Evolutionary conservation across 257 asterid species (phyloP), one percentile per base, ranked within the genome.

Genomic region (Buddleja alternifolia): DNA sequence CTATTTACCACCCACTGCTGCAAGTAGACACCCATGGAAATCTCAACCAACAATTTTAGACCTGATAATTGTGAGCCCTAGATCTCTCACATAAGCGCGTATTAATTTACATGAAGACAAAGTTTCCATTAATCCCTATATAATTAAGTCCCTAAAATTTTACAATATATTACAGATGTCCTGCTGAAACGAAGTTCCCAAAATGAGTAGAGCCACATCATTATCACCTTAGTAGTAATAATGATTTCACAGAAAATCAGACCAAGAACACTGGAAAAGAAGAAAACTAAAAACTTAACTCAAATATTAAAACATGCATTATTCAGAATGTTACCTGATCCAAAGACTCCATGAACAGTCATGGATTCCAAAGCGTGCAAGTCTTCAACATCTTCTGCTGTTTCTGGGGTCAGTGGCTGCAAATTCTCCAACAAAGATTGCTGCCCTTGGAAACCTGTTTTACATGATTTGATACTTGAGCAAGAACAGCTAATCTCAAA

Each of bases 381-480:
- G 75, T 93, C 98, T 78, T 84, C 93, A 66, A 74, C 80, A 74
- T 83, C 82, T 36, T 82, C 87, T 17, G 83, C 82, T 78, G 73
- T 70, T 50, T 90, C 97, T 47, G 90, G 93, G 21, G 88, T 88
- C 78, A 93, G 77, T 8, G 95, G 72, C 73, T 70, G 88, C 87
- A 93, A 77, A 50, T 53, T 82, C 72, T 81, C 76, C 58, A 88
- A 80, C 74, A 84, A 81, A 37, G 75, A 73, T 73, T 68, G 84
- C 73, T 72, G 78, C 65, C 42, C 51, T 62, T 69, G 71, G 53
- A 56, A 36, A 67, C 84, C 95, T 88, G 73, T 41, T 70, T 64
- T 46, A 34, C 67, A 50, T 39, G 29, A 73, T 73, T 58, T 25
- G 53, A 69, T 36, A 50, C 34, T 62, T 76, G 25, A 67, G 61